Evolutionary conservation across 306 rosid genomes (phyloP), one percentile per base, ranked within the genome.

Genomic region (Medicago ruthenica): DNA sequence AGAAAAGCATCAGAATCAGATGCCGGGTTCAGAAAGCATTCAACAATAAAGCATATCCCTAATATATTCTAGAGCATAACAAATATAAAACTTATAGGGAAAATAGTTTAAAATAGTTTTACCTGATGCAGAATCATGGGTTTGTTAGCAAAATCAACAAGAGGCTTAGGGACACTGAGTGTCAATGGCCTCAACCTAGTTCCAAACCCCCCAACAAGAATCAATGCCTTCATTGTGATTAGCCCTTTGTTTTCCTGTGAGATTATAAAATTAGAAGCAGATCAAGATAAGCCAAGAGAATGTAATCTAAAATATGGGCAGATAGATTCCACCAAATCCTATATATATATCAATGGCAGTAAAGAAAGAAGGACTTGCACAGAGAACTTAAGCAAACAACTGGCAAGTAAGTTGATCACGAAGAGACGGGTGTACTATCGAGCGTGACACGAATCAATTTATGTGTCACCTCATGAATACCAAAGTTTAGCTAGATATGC

Each of bases 101-200:
- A 57, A 42, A 34, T 6, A 31, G 41, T 44, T 73, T 70, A 48
- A 34, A 21, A 50, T 71, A 82, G 41, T 67, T 75, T 45, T 83
- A 96, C 99, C 99, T 96, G 99, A 75, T 96, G 99, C 85, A 96
- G 86, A 86, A 96, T 96, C 99, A 96, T 96, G 68, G 99, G 99
- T 77, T 96, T 96, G 84, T 96, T 96, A 54, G 97, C 99, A 76
- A 96, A 96, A 83, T 96, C 99, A 84, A 96, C 99, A 81, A 96
- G 99, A 62, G 99, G 99, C 91, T 96, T 96, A 24, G 99, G 99
- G 66, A 96, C 24, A 83, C 98, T 96, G 70, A 96, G 98, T 75
- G 99, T 96, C 92, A 96, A 81, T 79, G 99, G 99, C 94, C 99
- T 93, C 94, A 96, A 67, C 76, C 99, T 92, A 58, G 99, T 96